Base-by-base conservation (phyloP, 768 basidiomycete species). In the Xanthoconium stramineum region DNA sequence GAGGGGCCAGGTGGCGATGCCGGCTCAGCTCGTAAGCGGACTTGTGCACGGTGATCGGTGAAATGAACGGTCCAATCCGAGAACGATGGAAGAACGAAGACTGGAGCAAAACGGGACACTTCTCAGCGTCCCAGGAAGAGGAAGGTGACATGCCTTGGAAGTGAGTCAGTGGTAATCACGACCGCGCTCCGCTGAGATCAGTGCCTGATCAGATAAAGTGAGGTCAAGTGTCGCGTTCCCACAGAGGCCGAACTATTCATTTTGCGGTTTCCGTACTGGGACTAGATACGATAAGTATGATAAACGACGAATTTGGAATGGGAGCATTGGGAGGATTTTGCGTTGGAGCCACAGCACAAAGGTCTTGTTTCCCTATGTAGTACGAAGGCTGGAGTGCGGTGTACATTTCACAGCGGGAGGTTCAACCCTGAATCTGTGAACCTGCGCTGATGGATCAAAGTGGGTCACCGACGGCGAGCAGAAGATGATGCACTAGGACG, bases 141-240 rank as follows among this genome's bases (percentile, higher is more conserved):
- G 66, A 64, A 58, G 63, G 29, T 33, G 61, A 58, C 61, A 63
- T 65, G 57, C 62, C 61, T 62, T 68, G 66, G 48, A 53, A 58
- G 64, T 54, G 60, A 64, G 61, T 29, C 51, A 59, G 68, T 55
- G 55, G 61, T 66, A 57, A 61, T 72, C 57, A 62, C 55, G 35
- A 59, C 55, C 52, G 53, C 52, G 45, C 55, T 60, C 68, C 59
- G 61, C 50, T 55, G 46, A 59, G 58, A 57, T 65, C 58, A 61
- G 68, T 69, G 63, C 70, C 69, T 70, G 65, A 60, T 55, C 47
- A 57, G 61, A 64, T 70, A 65, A 59, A 59, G 58, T 62, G 63
- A 62, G 46, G 56, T 57, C 52, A 53, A 60, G 7, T 59, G 50
- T 55, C 39, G n/a, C 40, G 35, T 66, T 67, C 67, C 55, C 64